phyloP scores from a whole-genome alignment of 208 protist genomes.

The Strigomonas culicis region DNA sequence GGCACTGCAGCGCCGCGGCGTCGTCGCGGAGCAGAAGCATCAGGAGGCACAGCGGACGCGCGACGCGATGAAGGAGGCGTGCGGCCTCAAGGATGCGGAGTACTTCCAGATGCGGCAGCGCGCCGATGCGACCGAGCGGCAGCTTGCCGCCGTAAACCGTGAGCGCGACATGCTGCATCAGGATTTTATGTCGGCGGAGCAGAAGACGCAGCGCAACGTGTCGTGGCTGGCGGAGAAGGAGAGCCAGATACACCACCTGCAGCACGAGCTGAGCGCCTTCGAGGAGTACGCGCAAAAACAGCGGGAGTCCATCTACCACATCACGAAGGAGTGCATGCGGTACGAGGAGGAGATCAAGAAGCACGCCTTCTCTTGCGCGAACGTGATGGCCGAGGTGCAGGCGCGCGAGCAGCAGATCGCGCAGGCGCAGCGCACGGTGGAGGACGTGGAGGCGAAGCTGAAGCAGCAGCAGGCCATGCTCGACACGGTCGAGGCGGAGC shows the following conservation, averaged over 20 bases:
- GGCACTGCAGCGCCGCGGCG: conserved; percentile 65
- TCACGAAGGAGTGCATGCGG: conserved; percentile 86
- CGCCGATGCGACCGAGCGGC: conserved; percentile 40
- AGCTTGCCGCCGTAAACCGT: conserved; percentile 28
- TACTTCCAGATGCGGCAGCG: conserved; percentile 27
- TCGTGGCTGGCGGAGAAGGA: conserved; percentile 81
- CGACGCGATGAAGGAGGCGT: conserved; percentile 33
- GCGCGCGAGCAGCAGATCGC: conserved; percentile 66
- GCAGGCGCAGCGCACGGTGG: conserved; percentile 79
- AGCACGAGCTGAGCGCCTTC: conserved; percentile 80
- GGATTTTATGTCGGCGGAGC: conserved; percentile 56
- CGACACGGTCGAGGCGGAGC: conserved; percentile 92
- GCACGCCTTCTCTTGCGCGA: conserved; percentile 55
- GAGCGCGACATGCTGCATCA: conserved; percentile 81
- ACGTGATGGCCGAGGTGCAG: conserved; percentile 90
- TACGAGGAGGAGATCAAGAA: conserved; percentile 76
- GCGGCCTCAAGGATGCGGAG: conserved; percentile 51
- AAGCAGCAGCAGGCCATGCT: conserved; percentile 79
- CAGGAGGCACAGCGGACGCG: conserved; percentile 48
- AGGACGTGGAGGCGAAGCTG: conserved; percentile 57
- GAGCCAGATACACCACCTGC: conserved; percentile 81
- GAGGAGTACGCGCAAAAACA: conserved; percentile 86
- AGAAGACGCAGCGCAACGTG: conserved; percentile 53
- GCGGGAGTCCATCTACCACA: conserved; percentile 76
- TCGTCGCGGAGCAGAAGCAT: conserved; percentile 50